These are phyloP conservation scores for Tetragonia tetragonoides DNA, from an alignment of 148 eudicot species.

Conservation along the genomic window DNA sequence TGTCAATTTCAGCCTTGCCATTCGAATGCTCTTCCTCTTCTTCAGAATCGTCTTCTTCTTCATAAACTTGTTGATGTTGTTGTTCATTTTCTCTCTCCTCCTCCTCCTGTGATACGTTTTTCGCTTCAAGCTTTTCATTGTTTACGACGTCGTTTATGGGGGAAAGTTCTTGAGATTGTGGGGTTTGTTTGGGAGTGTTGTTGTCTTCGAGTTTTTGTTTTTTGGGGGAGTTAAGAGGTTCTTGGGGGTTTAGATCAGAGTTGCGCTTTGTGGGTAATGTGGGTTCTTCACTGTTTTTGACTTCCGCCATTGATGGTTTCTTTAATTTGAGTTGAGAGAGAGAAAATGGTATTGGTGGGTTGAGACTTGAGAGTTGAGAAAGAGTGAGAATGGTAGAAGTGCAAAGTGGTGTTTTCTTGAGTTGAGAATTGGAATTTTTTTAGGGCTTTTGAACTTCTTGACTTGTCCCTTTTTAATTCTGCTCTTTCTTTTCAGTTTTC, in stretches of 20 bases:
- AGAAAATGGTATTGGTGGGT: neutral
- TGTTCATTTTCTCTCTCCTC: no score
- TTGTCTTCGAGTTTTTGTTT: constrained; percentile 26
- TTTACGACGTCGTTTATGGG: constrained; percentile 16
- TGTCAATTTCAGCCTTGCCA: constrained; percentile 39
- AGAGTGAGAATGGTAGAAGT: neutral
- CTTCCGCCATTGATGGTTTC: constrained; percentile 43
- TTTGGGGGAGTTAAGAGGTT: constrained; percentile 15
- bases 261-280: constrained; percentile 47
- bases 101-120: neutral
- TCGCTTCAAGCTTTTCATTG: constrained; percentile 4
- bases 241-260: constrained; percentile 23
- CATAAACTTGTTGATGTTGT: no score
- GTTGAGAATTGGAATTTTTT: no score
- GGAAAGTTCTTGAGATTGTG: neutral
- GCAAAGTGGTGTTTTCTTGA: no score
- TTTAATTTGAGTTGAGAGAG: neutral
- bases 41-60: no score
- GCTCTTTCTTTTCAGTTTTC: no score
- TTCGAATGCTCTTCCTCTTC: constrained; percentile 18
- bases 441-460: no score
- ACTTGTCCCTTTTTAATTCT: no score
- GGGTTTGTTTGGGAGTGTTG: neutral
- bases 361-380: neutral
- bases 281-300: constrained; percentile 34